Percentiles rank a stretch among this genome's conserved stretches.
phyloP scores from a whole-genome alignment of 345 rosid genomes.

The Geranium rotundifolium region DNA sequence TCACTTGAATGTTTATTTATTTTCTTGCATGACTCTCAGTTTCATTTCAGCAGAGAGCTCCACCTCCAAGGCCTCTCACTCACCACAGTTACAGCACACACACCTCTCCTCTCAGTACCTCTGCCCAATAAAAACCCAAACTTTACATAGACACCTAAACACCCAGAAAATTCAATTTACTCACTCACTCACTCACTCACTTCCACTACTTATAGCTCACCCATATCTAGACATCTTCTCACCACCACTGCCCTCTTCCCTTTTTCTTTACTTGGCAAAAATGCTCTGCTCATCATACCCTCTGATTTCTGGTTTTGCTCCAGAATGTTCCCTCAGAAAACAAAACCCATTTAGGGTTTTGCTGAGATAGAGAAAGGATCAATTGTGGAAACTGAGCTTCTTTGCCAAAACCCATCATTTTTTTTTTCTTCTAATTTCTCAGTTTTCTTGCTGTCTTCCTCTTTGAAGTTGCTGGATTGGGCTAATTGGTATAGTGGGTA shows the following conservation, averaged over 20 bases:
- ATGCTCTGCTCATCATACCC: no score
- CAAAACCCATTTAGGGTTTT: not conserved
- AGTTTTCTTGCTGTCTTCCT: constrained; percentile 3
- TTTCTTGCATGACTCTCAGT: no score
- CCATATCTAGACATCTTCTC: no score
- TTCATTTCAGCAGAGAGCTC: no score
- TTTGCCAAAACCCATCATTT: constrained; percentile 9
- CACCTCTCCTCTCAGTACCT: no score
- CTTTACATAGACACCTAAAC: constrained; percentile 2
- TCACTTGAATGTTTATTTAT: no score
- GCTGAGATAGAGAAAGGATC: not conserved
- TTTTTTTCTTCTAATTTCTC: constrained; percentile 1
- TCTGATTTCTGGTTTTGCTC: not conserved
- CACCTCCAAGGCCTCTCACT: no score
- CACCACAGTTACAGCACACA: no score
- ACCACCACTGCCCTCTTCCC: no score
- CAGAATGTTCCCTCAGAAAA: constrained; percentile 2
- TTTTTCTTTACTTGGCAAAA: no score
- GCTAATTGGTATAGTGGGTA: constrained; percentile 8
- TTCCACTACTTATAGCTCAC: no score
- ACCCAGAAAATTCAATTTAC: not conserved
- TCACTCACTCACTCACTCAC: no score
- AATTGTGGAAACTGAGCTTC: constrained; percentile 4
- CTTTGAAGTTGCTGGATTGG: constrained; percentile 13
- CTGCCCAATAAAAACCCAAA: constrained; percentile 18